Conservation (phyloP, 257 asterid species). For the Solanum pinnatisectum region DNA sequence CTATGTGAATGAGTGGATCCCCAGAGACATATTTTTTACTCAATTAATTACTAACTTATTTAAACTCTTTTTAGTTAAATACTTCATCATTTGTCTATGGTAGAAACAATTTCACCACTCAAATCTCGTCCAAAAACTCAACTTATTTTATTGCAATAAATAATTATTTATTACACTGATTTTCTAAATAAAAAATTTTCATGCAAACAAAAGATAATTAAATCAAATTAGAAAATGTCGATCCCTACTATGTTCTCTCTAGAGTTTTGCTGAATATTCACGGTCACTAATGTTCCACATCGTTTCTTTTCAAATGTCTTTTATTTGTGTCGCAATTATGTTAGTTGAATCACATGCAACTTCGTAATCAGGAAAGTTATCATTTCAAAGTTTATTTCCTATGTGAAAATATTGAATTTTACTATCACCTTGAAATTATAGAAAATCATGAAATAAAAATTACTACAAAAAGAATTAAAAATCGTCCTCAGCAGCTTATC, state of each 20-base stretch:
- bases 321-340: no score
- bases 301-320: no score
- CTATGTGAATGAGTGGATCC: not conserved
- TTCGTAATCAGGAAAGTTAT: no score
- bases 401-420: not conserved
- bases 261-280: no score
- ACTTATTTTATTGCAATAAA: not conserved
- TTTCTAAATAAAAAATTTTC: no score
- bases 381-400: not conserved
- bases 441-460: not conserved
- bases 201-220: not conserved
- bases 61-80: not conserved
- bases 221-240: no score
- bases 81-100: not conserved
- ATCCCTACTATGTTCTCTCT: no score
- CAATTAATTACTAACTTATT: not conserved
- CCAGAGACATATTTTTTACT: not conserved
- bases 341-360: not conserved
- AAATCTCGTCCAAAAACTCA: not conserved
- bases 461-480: no score
- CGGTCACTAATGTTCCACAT: not conserved
- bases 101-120: not conserved
- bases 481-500: not conserved
- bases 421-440: not conserved
- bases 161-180: no score